Percentiles rank a stretch among this genome's conserved stretches.
These are phyloP conservation scores for Neurospora sp. DNA, from an alignment of 495 filamentous ascomycete species.

Conservation along the genomic window DNA sequence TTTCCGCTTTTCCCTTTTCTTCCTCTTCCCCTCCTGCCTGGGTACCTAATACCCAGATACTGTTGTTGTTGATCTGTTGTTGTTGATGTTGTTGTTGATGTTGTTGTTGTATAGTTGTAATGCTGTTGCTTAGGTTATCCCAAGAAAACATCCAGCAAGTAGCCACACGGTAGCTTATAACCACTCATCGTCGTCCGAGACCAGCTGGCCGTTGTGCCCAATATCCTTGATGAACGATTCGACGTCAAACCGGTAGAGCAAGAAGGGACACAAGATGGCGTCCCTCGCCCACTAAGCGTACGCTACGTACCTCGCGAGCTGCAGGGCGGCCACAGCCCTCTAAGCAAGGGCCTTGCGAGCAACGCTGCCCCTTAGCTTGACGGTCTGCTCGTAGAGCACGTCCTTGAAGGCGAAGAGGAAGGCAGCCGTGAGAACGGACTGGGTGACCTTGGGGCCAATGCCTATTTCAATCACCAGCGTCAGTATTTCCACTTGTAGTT, in stretches of 20 bases:
- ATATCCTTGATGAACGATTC: background rate
- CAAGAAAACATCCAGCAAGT: no score
- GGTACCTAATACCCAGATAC: no score
- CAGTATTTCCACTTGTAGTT: no score
- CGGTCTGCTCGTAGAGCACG: slow-evolving; percentile 49
- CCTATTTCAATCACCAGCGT: slow-evolving; percentile 33
- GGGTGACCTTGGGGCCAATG: slow-evolving; percentile 89
- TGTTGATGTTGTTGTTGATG: background rate
- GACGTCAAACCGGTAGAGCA: background rate
- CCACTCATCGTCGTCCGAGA: background rate
- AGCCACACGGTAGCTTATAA: no score
- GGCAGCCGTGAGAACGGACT: slow-evolving; percentile 92
- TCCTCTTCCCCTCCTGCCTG: no score
- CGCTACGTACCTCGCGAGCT: background rate
- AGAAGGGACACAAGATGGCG: background rate
- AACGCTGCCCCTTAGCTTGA: slow-evolving; percentile 33
- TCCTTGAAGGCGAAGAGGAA: slow-evolving; percentile 99
- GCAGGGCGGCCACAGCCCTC: background rate
- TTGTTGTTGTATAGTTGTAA: background rate
- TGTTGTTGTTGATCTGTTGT: background rate
- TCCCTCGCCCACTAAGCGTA: background rate
- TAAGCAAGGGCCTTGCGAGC: slow-evolving; percentile 30
- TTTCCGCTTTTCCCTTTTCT: background rate
- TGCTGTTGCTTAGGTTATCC: no score
- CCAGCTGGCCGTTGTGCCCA: no score